These are phyloP conservation scores for Asterionellopsis glacialis DNA, from an alignment of 108 stramenopile species.

Conservation along the genomic window DNA sequence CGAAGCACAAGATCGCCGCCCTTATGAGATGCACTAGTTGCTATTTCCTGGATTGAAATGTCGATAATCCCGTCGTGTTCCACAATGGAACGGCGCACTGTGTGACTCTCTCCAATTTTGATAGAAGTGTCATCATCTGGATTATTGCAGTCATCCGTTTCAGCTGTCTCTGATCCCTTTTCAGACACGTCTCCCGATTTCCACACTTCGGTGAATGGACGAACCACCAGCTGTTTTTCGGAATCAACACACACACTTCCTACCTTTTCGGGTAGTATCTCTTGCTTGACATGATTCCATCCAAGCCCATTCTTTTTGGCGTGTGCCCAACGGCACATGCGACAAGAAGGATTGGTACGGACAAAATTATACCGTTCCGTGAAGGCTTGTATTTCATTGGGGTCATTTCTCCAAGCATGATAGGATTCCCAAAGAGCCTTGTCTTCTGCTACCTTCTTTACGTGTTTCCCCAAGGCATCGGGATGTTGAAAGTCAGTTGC, in stretches of 20 bases:
- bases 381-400: conserved; percentile 23
- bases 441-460: conserved; percentile 35
- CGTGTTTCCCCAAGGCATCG: conserved; percentile 33
- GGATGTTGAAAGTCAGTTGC: conserved; percentile 30
- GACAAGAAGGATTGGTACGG: conserved; percentile 25
- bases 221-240: conserved; percentile 15
- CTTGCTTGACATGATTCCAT: conserved; percentile 52
- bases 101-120: not conserved
- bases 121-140: too few species aligned
- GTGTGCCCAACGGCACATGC: conserved; percentile 71
- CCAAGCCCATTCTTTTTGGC: conserved; percentile 61
- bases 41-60: conserved; percentile 15
- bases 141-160: not conserved
- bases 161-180: not conserved
- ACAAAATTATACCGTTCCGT: conserved; percentile 41
- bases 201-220: conserved; percentile 47
- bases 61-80: conserved; percentile 48
- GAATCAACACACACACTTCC: conserved; percentile 37
- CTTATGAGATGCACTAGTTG: not conserved
- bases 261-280: conserved; percentile 20
- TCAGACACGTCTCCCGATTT: not conserved
- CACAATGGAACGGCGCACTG: conserved; percentile 16
- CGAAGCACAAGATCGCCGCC: conserved; percentile 18
- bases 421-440: conserved; percentile 56
- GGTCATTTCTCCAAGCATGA: conserved; percentile 57